Percentiles rank a stretch among this genome's conserved stretches.
phyloP scores from a whole-genome alignment of 1,284 basidiomycete species.

The Phellinidium pouzarii region DNA sequence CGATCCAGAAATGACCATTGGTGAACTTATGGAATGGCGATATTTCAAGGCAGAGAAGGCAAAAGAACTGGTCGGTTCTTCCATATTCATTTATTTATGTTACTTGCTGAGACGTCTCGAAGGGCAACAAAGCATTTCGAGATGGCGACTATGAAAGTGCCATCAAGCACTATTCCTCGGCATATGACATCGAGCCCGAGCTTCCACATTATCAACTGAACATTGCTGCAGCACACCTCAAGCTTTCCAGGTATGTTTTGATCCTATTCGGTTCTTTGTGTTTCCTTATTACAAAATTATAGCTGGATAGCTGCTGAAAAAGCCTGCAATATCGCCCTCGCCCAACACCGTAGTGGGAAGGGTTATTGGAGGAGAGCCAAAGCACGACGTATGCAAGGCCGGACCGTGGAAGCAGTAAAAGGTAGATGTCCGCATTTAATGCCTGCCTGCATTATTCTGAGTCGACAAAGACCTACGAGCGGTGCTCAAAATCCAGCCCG shows the following conservation, averaged over 20 bases:
- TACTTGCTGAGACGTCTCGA: slow-evolving; percentile 11
- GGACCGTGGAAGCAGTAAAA: slow-evolving; percentile 52
- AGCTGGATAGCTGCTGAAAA: slow-evolving; percentile 65
- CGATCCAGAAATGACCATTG: slow-evolving; percentile 53
- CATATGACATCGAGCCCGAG: slow-evolving; percentile 57
- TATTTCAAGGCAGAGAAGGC: slow-evolving; percentile 60
- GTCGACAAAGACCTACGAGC: slow-evolving; percentile 45
- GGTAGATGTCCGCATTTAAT: slow-evolving; percentile 31
- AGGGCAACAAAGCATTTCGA: slow-evolving; percentile 63
- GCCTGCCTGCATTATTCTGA: not conserved
- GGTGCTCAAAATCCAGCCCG: slow-evolving; percentile 51
- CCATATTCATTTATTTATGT: not conserved
- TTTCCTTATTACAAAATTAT: not conserved
- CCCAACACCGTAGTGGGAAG: slow-evolving; percentile 58
- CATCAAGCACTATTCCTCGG: slow-evolving; percentile 48
- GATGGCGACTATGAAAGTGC: slow-evolving; percentile 48
- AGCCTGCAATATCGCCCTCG: slow-evolving; percentile 54
- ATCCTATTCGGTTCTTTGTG: slow-evolving; percentile 1
- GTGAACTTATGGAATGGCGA: slow-evolving; percentile 63
- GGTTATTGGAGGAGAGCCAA: slow-evolving; percentile 60
- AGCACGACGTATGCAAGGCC: slow-evolving; percentile 51
- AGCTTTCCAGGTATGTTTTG: slow-evolving; percentile 49
- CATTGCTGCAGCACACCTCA: slow-evolving; percentile 61
- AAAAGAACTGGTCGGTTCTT: slow-evolving; percentile 49
- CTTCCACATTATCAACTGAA: slow-evolving; percentile 67